phyloP scores from a whole-genome alignment of 208 protist species.

The Strigomonas culicis region DNA sequence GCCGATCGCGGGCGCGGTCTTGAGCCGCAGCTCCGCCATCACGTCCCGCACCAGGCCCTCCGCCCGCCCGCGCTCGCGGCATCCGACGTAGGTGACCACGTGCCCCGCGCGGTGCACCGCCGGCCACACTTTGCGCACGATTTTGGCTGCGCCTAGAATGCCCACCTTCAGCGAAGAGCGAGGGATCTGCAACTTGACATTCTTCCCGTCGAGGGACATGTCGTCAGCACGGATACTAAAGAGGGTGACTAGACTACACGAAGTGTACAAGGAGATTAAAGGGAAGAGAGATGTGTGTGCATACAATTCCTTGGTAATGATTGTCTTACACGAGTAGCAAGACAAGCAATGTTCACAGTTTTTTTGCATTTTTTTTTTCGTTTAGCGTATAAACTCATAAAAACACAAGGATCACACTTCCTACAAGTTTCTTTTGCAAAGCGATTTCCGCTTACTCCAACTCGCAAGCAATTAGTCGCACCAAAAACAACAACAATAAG shows the following conservation, averaged over 20 bases:
- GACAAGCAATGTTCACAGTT: not conserved
- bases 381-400: not conserved
- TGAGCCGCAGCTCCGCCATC: slow-evolving; percentile 9
- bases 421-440: not conserved
- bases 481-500: not conserved
- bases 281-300: no score
- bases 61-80: slow-evolving; percentile 27
- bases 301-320: no score
- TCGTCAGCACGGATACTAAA: not conserved
- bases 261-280: no score
- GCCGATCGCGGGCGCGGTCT: slow-evolving; percentile 17
- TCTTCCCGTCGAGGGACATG: not conserved
- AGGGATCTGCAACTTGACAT: no score
- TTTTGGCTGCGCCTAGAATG: slow-evolving; percentile 36
- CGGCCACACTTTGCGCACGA: slow-evolving; percentile 32
- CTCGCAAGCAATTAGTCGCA: no score
- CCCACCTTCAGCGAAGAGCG: slow-evolving; percentile 33
- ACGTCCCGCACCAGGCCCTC: slow-evolving; percentile 24
- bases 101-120: slow-evolving; percentile 42
- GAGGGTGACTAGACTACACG: not conserved
- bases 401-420: not conserved
- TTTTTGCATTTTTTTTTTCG: not conserved
- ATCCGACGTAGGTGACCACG: slow-evolving; percentile 37
- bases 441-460: not conserved
- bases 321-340: not conserved